A percentile compares a stretch with the other conserved stretches of the same genome.
Evolutionary conservation across 495 filamentous ascomycete genomes (phyloP).

Genomic region (Parachaetomium inaequale): DNA sequence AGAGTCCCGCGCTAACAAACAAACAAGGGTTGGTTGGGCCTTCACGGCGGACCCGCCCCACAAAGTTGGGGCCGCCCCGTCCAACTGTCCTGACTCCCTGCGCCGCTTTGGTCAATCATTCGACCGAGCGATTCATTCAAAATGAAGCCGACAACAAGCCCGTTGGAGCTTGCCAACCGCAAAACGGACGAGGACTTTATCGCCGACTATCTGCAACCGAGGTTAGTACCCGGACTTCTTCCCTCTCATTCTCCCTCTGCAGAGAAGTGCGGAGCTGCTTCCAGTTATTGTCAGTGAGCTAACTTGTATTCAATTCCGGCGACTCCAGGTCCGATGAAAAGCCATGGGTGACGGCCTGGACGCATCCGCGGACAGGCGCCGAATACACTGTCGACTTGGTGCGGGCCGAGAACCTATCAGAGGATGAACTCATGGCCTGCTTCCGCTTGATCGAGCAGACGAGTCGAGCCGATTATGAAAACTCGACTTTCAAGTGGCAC

Average conservation of each 20-base stretch:
- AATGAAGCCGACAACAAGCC: conserved; percentile 35
- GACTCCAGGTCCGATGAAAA: conserved; percentile 8
- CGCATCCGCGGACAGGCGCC: conserved; percentile 38
- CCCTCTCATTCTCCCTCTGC: neutral
- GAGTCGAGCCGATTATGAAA: conserved; percentile 61
- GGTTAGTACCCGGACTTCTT: conserved; percentile 35
- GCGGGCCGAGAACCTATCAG: conserved; percentile 44
- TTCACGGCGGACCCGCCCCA: too few species aligned
- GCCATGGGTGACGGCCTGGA: conserved; percentile 44
- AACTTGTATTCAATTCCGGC: neutral
- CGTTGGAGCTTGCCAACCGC: conserved; percentile 41
- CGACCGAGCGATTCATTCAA: neutral
- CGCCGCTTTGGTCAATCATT: neutral
- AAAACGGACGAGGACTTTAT: conserved; percentile 47
- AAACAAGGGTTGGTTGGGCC: too few species aligned
- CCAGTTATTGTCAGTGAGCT: neutral
- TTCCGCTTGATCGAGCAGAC: conserved; percentile 69
- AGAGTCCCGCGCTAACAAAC: too few species aligned
- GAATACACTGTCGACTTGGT: conserved; percentile 47
- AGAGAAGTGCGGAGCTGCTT: too few species aligned
- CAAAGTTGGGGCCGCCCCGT: too few species aligned
- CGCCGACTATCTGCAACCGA: conserved; percentile 40
- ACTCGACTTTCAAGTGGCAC: conserved; percentile 66
- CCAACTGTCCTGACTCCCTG: too few species aligned
- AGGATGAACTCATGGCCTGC: conserved; percentile 59